Conservation (phyloP, 768 basidiomycete genomes). For the Punctularia strigosozonata region DNA sequence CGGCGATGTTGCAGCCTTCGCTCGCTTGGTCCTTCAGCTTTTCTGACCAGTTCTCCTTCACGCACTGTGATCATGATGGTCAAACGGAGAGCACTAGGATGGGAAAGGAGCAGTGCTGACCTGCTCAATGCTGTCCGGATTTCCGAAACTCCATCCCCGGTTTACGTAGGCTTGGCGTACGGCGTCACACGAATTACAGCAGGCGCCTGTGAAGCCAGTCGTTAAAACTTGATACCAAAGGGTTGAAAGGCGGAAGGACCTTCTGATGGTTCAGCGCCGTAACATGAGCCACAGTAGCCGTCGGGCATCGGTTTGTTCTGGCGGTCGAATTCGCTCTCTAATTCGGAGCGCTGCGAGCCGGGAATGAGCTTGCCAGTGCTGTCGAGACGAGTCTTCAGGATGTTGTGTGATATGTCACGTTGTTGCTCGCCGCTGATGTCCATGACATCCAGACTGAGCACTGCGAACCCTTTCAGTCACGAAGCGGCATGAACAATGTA, state of each 20-base stretch:
- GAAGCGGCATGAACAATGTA: neutral
- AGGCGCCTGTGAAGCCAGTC: no score
- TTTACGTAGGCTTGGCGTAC: conserved; percentile 84
- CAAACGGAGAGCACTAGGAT: neutral
- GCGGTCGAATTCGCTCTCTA: conserved; percentile 83
- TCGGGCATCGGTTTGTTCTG: conserved; percentile 46
- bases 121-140: conserved; percentile 89
- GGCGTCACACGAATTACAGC: conserved; percentile 94
- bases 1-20: conserved; percentile 92
- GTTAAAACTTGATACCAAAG: no score
- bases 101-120: conserved; percentile 28
- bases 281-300: conserved; percentile 91
- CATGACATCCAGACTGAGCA: conserved; percentile 93
- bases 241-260: no score
- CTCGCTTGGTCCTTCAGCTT: conserved; percentile 84
- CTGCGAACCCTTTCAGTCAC: conserved; percentile 26
- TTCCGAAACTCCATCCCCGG: conserved; percentile 91
- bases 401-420: conserved; percentile 80
- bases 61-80: conserved; percentile 46
- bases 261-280: conserved; percentile 68
- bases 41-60: conserved; percentile 89
- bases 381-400: conserved; percentile 73
- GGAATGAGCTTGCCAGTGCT: conserved; percentile 45
- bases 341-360: conserved; percentile 41
- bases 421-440: conserved; percentile 97